A percentile compares a stretch with the other conserved stretches of the same genome.
These are phyloP conservation scores for Musa schizocarpa DNA, from an alignment of 176 grass and related monocot genomes.

Conservation along the genomic window DNA sequence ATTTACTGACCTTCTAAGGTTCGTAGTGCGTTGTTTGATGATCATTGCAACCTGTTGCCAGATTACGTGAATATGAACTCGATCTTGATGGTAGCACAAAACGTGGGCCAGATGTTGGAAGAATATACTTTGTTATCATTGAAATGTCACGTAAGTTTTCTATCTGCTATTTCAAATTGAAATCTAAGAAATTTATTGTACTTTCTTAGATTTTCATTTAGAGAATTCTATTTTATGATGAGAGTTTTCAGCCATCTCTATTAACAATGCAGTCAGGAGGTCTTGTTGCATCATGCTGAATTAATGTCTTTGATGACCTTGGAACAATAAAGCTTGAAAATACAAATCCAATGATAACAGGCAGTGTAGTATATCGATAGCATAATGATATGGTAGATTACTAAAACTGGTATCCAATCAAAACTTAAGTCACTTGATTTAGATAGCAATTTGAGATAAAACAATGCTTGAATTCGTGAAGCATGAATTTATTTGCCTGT, in stretches of 20 bases:
- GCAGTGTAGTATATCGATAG: too few species aligned
- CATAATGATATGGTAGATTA: too few species aligned
- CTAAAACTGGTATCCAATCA: too few species aligned
- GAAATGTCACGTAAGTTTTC: slow-evolving; percentile 88
- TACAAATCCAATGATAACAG: neutral
- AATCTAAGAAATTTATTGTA: neutral
- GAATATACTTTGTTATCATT: slow-evolving; percentile 83
- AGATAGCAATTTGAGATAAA: too few species aligned
- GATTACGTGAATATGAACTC: slow-evolving; percentile 85
- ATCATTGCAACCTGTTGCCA: slow-evolving; percentile 25
- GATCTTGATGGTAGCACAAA: slow-evolving; percentile 48
- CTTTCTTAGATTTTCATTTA: neutral
- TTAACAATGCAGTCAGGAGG: neutral
- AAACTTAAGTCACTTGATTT: too few species aligned
- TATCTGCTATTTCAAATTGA: neutral
- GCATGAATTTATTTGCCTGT: too few species aligned
- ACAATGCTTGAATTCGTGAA: too few species aligned
- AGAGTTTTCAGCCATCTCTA: neutral
- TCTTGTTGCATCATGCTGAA: neutral
- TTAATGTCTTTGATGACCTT: neutral
- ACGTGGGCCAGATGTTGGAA: slow-evolving; percentile 57
- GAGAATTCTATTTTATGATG: neutral
- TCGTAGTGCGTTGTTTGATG: neutral
- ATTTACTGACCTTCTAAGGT: neutral
- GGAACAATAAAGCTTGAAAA: neutral